These are phyloP conservation scores for Scleromitrula shiraiana DNA, from an alignment of 2,329 filamentous ascomycete genomes.

Conservation along the genomic window DNA sequence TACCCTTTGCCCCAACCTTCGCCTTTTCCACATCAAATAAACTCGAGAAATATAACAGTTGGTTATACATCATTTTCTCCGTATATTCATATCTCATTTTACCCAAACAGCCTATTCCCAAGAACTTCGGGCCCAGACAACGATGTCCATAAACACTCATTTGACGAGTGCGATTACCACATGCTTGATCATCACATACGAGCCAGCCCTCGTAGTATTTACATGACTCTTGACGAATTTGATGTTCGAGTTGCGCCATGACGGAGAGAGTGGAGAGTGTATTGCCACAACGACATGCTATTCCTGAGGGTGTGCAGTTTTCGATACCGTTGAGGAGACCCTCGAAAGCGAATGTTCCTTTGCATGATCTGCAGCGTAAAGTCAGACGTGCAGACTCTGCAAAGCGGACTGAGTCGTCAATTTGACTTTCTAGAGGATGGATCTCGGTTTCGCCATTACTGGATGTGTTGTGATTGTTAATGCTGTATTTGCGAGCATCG, in stretches of 20 bases:
- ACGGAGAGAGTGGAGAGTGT: slow-evolving; percentile 63
- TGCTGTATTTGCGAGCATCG: slow-evolving; percentile 79
- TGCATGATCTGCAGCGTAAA: slow-evolving; percentile 77
- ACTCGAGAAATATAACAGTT: slow-evolving; percentile 77
- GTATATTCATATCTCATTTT: slow-evolving; percentile 81
- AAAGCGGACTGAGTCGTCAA: slow-evolving; percentile 86
- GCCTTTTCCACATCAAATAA: slow-evolving; percentile 89
- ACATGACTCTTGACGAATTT: slow-evolving; percentile 69
- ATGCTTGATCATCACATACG: slow-evolving; percentile 80
- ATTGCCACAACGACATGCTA: slow-evolving; percentile 65
- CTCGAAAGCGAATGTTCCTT: slow-evolving; percentile 62
- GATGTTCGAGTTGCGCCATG: slow-evolving; percentile 78
- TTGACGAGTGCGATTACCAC: slow-evolving; percentile 78
- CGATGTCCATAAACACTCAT: slow-evolving; percentile 88
- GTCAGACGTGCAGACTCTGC: slow-evolving; percentile 67
- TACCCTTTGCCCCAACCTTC: slow-evolving; percentile 42
- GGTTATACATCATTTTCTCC: slow-evolving; percentile 91
- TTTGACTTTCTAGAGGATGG: slow-evolving; percentile 86
- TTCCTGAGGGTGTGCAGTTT: slow-evolving; percentile 62
- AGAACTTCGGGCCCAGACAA: slow-evolving; percentile 79
- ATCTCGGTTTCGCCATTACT: slow-evolving; percentile 59
- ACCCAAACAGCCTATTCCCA: slow-evolving; percentile 76
- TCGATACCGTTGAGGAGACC: slow-evolving; percentile 56
- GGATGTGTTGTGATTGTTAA: slow-evolving; percentile 49
- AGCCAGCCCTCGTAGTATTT: slow-evolving; percentile 92